Base-by-base conservation (phyloP, 176 grass and related monocot genomes). In the Otatea glauca region DNA sequence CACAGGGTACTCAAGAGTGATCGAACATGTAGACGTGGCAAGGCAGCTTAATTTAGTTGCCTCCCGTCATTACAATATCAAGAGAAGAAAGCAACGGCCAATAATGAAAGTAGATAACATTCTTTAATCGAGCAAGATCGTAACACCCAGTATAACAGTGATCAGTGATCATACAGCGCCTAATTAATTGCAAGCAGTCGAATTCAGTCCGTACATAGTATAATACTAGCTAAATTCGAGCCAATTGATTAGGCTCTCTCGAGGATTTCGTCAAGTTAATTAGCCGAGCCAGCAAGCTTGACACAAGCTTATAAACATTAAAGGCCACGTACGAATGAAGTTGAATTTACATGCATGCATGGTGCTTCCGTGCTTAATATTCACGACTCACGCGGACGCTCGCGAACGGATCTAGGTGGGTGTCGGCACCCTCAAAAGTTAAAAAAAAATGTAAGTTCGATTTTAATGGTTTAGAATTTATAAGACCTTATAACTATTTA, bases 81-180 rank as follows among this genome's bases (percentile, higher is more conserved):
- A 38, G 45, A 32, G 45, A 74, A 18, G 82, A 84, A 84, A 75
- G 45, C 60, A 67, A 67, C 14, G 7, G 9, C 34, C 9, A 67
- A 55, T 67, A 12, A 75, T 67, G 6, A 42, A 50, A 54, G 32
- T 13, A 18, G 68, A 45, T 21, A 66, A 42, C 34, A 24, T 75
- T 75, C 5, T 75, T 75, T 84, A 84, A 41, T 75, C 12, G 14
- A 7, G 14, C 35, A 27, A 61, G 38, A 34, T 62, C 2, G 81
- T 63, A 48, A 24, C 65, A 81, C 13, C 20, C 78, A 0, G 1
- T 24, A 12, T n/a, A 24, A 3, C 13, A 64, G 24, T 18, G 21
- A 5, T 9, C 21, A 23, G 25, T 32, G 7, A 64, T 15, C 2
- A 44, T 21, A 32, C 14, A 16, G 44, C 2, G 24, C 47, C 27